Evolutionary conservation across 371 early-diverging fungal genomes (phyloP).

Genomic region (Actinomucor elegans): DNA sequence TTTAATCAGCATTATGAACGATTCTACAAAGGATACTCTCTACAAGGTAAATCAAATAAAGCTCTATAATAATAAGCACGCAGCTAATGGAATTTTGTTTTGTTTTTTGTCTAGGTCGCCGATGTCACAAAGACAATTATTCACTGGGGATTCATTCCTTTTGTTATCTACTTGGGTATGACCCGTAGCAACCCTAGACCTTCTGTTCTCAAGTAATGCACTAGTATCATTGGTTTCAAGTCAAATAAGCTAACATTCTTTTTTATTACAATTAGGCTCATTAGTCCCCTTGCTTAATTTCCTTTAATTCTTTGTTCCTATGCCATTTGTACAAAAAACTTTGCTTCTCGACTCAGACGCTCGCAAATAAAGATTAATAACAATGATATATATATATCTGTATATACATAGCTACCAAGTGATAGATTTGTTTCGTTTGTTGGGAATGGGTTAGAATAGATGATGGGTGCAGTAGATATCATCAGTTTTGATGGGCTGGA

Average conservation of each 20-base stretch:
- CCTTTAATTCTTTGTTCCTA: no score
- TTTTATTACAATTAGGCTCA: constrained; percentile 33
- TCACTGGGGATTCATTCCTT: constrained; percentile 71
- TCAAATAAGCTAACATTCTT: not conserved
- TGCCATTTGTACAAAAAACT: no score
- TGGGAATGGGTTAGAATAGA: no score
- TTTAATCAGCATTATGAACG: constrained; percentile 38
- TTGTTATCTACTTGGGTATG: constrained; percentile 67
- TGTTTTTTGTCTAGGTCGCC: constrained; percentile 34
- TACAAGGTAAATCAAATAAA: constrained; percentile 49
- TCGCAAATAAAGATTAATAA: no score
- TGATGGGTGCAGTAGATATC: no score
- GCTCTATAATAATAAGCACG: not conserved
- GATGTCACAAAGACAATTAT: constrained; percentile 60
- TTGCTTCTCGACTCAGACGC: no score
- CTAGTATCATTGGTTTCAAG: not conserved
- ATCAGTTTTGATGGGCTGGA: no score
- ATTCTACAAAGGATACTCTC: constrained; percentile 53
- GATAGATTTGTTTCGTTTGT: no score
- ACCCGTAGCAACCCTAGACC: constrained; percentile 62
- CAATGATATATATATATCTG: no score
- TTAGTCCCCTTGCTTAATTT: constrained; percentile 49
- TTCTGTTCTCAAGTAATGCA: constrained; percentile 52
- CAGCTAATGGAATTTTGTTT: not conserved
- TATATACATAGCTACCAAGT: no score